Evolutionary conservation across 2,329 filamentous ascomycete species (phyloP), one percentile per base, ranked within the genome.

Genomic region (Aspergillus texensis): DNA sequence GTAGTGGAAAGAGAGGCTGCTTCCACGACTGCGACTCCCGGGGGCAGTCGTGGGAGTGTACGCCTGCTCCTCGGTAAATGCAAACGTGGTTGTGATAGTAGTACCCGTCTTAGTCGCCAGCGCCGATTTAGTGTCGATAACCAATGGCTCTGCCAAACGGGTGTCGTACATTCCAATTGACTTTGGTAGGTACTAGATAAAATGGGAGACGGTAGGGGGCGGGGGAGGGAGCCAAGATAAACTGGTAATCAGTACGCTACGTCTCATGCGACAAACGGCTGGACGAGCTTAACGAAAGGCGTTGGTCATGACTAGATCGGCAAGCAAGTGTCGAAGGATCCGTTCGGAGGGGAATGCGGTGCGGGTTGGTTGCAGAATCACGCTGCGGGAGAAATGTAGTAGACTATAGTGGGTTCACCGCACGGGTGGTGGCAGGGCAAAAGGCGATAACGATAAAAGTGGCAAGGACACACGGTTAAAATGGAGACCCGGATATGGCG

Each of bases 31-130:
- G 64, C 71, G 72, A 65, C 68, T 71, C 63, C 71, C 71, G 58
- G 72, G 66, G 59, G 67, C 63, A 60, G 70, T 70, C 62, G 73
- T 73, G 57, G 73, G 70, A 63, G 72, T 75, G 54, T 73, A 70
- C 57, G 70, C 66, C 66, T 74, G 75, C 63, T 78, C 75, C 66
- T 80, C 77, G 65, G 76, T 76, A 71, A 79, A 81, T 63, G 81
- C 79, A 66, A 81, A 78, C 65, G 80, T 73, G 64, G 79, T 77
- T 65, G 77, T 72, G 70, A 80, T 75, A 32, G 76, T 70, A 59
- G 76, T 70, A 58, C 72, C 72, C 43, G 72, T 70, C 67, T 79
- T 79, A 63, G 72, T 71, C 67, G 72, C 71, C 68, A 77, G 68
- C 57, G 70, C 67, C 65, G 75, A 73, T 68, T 70, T 69, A 46